Conservation (phyloP, 2,329 filamentous ascomycete genomes). For the Microdochium nivale region DNA sequence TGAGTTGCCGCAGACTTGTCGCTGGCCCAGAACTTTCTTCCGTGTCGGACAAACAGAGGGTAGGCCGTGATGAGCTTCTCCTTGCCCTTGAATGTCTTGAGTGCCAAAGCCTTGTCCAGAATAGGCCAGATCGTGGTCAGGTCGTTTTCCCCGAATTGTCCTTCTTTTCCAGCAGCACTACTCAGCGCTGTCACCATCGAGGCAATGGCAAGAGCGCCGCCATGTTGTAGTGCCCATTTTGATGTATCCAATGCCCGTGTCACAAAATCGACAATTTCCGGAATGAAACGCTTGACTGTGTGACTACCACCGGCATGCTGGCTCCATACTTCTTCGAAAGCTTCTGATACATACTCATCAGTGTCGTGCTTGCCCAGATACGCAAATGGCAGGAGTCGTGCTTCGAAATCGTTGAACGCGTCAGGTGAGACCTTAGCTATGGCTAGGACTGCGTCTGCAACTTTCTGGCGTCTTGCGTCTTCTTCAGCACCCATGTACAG, state of each 20-base stretch:
- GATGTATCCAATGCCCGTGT: conserved; percentile 64
- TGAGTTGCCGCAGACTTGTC: conserved; percentile 47
- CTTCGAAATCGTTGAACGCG: conserved; percentile 70
- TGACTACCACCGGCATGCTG: conserved; percentile 83
- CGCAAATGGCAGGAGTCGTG: conserved; percentile 72
- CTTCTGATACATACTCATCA: conserved; percentile 68
- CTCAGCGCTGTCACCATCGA: conserved; percentile 61
- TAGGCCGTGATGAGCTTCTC: conserved; percentile 75
- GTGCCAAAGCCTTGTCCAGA: conserved; percentile 69
- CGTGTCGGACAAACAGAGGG: conserved; percentile 65
- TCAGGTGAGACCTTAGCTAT: conserved; percentile 84
- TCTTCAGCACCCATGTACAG: conserved; percentile 81
- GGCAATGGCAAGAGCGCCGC: conserved; percentile 71
- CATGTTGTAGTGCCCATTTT: conserved; percentile 87
- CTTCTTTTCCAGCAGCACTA: conserved; percentile 45
- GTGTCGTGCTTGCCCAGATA: conserved; percentile 84
- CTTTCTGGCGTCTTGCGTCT: conserved; percentile 61
- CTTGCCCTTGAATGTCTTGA: conserved; percentile 92
- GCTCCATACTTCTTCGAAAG: conserved; percentile 80
- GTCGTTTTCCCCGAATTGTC: conserved; percentile 50
- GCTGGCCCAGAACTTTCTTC: conserved; percentile 45
- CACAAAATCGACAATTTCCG: conserved; percentile 68
- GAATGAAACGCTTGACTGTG: conserved; percentile 73
- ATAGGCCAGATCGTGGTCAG: conserved; percentile 69
- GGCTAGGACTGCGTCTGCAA: conserved; percentile 75